Percentiles rank a stretch among this genome's conserved stretches.
These are phyloP conservation scores for Hemileccinum impolitum DNA, from an alignment of 768 basidiomycete species.

Conservation along the genomic window DNA sequence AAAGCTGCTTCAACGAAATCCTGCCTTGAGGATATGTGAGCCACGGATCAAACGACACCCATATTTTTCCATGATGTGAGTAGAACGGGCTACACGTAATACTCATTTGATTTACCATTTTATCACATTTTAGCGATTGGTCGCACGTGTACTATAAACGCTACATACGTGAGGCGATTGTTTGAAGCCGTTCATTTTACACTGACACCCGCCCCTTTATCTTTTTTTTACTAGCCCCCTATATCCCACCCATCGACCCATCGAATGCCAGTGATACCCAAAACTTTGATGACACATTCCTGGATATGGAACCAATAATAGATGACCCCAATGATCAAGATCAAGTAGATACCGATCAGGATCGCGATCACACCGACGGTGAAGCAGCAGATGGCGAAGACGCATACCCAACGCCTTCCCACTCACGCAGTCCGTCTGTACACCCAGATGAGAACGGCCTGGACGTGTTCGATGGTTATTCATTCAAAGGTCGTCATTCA, in stretches of 20 bases:
- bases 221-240: conserved; percentile 58
- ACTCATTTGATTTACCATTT: conserved; percentile 13
- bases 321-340: conserved; percentile 68
- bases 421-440: conserved; percentile 74
- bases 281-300: conserved; percentile 96
- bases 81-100: conserved; percentile 12
- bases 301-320: conserved; percentile 91
- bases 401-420: conserved; percentile 73
- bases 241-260: conserved; percentile 89
- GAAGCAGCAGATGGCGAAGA: conserved; percentile 75
- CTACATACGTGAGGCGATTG: conserved; percentile 71
- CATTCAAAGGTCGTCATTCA: conserved; percentile 85
- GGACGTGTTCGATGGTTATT: conserved; percentile 93
- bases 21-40: conserved; percentile 85
- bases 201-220: conserved; percentile 14
- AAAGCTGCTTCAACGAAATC: conserved; percentile 90
- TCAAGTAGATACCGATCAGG: conserved; percentile 65
- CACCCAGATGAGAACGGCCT: conserved; percentile 44
- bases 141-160: conserved; percentile 92
- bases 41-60: conserved; percentile 91
- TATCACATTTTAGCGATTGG: conserved; percentile 66
- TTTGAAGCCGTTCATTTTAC: conserved; percentile 5
- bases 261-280: conserved; percentile 93
- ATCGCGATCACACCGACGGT: conserved; percentile 62
- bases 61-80: conserved; percentile 93